A percentile compares a stretch with the other conserved stretches of the same genome.
Evolutionary conservation across 192 early-diverging fungal species (phyloP).

Genomic region (Geranomyces michiganensis): DNA sequence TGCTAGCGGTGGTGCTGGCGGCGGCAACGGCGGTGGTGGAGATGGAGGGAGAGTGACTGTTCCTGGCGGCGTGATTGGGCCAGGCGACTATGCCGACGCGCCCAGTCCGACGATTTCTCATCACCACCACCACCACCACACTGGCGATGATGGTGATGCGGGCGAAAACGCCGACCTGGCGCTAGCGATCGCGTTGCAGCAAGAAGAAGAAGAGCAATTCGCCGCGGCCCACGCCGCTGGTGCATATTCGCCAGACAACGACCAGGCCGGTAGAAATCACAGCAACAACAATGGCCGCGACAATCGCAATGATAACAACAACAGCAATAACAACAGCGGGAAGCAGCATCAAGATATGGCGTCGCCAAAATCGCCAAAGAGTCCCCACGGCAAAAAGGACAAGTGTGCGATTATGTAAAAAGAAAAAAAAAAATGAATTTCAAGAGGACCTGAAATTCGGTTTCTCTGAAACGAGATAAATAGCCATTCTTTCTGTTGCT

Average conservation of each 20-base stretch:
- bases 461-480: no score
- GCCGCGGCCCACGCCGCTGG: no score
- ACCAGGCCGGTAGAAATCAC: neutral
- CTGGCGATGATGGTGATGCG: neutral
- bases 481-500: no score
- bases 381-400: neutral
- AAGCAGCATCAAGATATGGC: no score
- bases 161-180: constrained; percentile 29
- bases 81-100: neutral
- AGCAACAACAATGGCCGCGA: neutral
- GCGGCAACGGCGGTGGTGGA: neutral
- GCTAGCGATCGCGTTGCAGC: constrained; percentile 44
- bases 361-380: no score
- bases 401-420: neutral
- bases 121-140: neutral
- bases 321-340: neutral
- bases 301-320: neutral
- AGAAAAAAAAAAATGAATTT: no score
- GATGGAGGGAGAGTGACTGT: no score
- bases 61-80: constrained; percentile 5
- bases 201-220: constrained; percentile 37
- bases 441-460: no score
- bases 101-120: neutral
- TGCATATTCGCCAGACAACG: neutral
- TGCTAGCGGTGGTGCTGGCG: neutral